These are phyloP conservation scores for Xylariaceae sp. DNA, from an alignment of 2,329 filamentous ascomycete genomes.

Conservation along the genomic window DNA sequence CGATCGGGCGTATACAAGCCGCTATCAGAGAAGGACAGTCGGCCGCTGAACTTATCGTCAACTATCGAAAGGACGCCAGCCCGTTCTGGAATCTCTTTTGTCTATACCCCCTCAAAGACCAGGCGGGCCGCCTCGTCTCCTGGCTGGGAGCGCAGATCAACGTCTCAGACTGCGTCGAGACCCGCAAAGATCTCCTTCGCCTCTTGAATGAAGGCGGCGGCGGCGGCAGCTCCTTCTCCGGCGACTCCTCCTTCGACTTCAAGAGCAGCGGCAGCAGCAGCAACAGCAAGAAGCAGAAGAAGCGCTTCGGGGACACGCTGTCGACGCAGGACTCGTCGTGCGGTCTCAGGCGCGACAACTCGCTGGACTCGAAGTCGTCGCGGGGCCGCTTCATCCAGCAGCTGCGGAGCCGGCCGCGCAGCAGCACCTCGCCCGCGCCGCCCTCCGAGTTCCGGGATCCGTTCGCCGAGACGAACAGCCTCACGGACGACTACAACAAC, in stretches of 20 bases:
- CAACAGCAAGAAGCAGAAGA: no score
- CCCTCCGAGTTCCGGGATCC: slow-evolving; percentile 5
- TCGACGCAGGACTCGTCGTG: no score
- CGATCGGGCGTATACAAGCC: slow-evolving; percentile 30
- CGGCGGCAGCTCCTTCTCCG: no score
- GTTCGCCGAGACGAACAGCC: slow-evolving; percentile 8
- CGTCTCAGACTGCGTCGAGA: slow-evolving; percentile 45
- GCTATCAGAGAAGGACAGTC: slow-evolving; percentile 19
- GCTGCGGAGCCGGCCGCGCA: slow-evolving; percentile 3
- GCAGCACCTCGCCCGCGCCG: slow-evolving; percentile 1
- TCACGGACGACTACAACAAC: slow-evolving; percentile 3
- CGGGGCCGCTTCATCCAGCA: slow-evolving; percentile 7
- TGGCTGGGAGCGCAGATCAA: slow-evolving; percentile 52
- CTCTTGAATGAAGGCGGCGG: slow-evolving; percentile 38
- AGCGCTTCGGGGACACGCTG: slow-evolving; percentile 1
- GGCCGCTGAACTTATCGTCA: slow-evolving; percentile 41
- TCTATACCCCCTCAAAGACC: slow-evolving; percentile 42
- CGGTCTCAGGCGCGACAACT: slow-evolving; percentile 6
- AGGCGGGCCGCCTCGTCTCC: slow-evolving; percentile 38
- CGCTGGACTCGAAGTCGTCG: slow-evolving; percentile 4
- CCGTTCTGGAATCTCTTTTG: slow-evolving; percentile 53
- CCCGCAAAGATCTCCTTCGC: slow-evolving; percentile 41
- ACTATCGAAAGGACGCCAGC: slow-evolving; percentile 41
- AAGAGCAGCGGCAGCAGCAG: no score
- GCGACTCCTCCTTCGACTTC: no score